Percentiles rank a stretch among this genome's conserved stretches.
phyloP scores from a whole-genome alignment of 2,329 filamentous ascomycete species.

The Ophiostoma ulmi region DNA sequence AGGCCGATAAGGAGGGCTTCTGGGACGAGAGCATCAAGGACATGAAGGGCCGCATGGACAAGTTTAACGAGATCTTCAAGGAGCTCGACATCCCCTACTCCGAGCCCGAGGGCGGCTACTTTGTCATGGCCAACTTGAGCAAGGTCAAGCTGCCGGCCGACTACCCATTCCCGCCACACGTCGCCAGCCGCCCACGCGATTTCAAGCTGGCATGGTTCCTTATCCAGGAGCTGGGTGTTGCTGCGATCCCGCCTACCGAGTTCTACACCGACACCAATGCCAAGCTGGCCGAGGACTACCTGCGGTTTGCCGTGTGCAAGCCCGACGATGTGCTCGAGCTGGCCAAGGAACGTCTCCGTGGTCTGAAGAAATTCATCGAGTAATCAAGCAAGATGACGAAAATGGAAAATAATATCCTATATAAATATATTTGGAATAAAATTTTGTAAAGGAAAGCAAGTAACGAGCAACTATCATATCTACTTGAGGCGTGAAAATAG shows the following conservation, averaged over 20 bases:
- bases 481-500: background rate
- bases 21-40: constrained; percentile 79
- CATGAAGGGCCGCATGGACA: constrained; percentile 84
- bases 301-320: constrained; percentile 96
- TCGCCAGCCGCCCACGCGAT: constrained; percentile 78
- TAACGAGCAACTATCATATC: too few relatives aligned
- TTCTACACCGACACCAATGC: constrained; percentile 87
- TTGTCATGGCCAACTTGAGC: constrained; percentile 88
- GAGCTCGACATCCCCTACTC: constrained; percentile 77
- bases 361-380: constrained; percentile 64
- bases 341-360: constrained; percentile 69
- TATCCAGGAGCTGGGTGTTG: constrained; percentile 92
- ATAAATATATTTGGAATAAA: background rate
- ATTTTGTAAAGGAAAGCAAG: background rate
- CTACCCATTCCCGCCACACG: constrained; percentile 86
- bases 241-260: constrained; percentile 92
- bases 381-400: background rate
- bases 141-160: constrained; percentile 77
- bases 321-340: constrained; percentile 76
- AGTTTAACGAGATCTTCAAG: constrained; percentile 76
- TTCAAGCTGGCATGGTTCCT: constrained; percentile 96
- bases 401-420: background rate
- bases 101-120: constrained; percentile 94
- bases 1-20: constrained; percentile 79
- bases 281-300: constrained; percentile 83